Evolutionary conservation across 306 rosid genomes (phyloP), one percentile per base, ranked within the genome.

Genomic region (Luffa acutangula): DNA sequence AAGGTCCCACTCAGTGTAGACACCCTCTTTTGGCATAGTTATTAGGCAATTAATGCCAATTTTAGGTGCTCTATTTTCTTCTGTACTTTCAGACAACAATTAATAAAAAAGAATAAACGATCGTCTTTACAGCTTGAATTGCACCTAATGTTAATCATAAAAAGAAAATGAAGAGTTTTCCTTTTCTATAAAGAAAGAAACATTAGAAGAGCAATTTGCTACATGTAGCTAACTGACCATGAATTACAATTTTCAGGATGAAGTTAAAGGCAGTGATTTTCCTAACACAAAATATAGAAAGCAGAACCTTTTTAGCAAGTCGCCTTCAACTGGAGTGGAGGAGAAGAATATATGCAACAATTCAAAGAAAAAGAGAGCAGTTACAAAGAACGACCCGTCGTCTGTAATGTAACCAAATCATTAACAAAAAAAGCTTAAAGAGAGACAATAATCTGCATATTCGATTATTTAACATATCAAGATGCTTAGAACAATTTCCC

Each of bases 141-240:
- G 59, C 59, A 48, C 58, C 37, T 72, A 70, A 46, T 70, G 12
- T 46, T 48, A 31, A 21, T 25, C 39, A 72, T 7, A 72, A 45
- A 70, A 46, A 72, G 77, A n/a, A n/a, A 69, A 43, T 66, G 74
- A 66, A 66, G 74, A 66, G 74, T 66, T n/a, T 66, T 66, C 74
- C 74, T 37, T 39, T 66, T 41, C 1, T 18, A 66, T 66, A 66
- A 66, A 41, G 51, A 31, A 60, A 60, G 15, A 41, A 63, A 66
- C n/a, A 39, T n/a, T 20, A 8, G 52, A 67, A 17, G 56, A 21
- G 76, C 54, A 43, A 39, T 70, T 45, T 70, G 76, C 25, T 43
- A 45, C 76, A 45, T 46, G 76, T 66, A 66, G 15, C 52, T 21
- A 71, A 71, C 56, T 21, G 56, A 48, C 36, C 76, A 46, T 71